phyloP scores from a whole-genome alignment of 148 eudicot species.

The Spergularia marina region DNA sequence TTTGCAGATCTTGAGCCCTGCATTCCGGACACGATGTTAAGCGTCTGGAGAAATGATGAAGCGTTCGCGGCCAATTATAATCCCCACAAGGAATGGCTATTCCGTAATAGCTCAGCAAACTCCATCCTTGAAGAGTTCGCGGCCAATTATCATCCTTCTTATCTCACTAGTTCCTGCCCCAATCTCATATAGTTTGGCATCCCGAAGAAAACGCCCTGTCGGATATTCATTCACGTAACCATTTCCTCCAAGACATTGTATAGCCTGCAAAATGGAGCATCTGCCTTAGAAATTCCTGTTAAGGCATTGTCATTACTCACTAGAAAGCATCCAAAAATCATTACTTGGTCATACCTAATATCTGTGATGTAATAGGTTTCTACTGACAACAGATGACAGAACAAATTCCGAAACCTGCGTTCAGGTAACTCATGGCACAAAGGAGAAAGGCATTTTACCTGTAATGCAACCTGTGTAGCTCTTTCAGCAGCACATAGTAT shows the following conservation, averaged over 20 bases:
- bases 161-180: conserved; percentile 99
- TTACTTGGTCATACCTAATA: too few species aligned
- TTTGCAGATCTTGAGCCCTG: neutral
- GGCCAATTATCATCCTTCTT: conserved; percentile 84
- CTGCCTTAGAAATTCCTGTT: neutral
- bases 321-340: too few species aligned
- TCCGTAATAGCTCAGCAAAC: neutral
- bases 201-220: conserved; percentile 92
- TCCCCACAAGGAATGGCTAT: neutral
- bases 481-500: conserved; percentile 92
- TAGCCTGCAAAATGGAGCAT: conserved; percentile 54
- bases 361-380: too few species aligned
- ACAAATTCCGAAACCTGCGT: neutral
- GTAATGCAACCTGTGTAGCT: conserved; percentile 99
- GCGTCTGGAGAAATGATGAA: neutral
- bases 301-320: too few species aligned
- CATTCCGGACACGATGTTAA: too few species aligned
- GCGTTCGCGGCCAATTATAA: too few species aligned
- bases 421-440: neutral
- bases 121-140: conserved; percentile 69
- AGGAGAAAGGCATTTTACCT: conserved; percentile 42
- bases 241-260: conserved; percentile 95
- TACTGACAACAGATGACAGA: too few species aligned
- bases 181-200: conserved; percentile 93
- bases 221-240: conserved; percentile 95